Evolutionary conservation across 495 filamentous ascomycete genomes (phyloP).

Genomic region (Aspergillus nidulans): DNA sequence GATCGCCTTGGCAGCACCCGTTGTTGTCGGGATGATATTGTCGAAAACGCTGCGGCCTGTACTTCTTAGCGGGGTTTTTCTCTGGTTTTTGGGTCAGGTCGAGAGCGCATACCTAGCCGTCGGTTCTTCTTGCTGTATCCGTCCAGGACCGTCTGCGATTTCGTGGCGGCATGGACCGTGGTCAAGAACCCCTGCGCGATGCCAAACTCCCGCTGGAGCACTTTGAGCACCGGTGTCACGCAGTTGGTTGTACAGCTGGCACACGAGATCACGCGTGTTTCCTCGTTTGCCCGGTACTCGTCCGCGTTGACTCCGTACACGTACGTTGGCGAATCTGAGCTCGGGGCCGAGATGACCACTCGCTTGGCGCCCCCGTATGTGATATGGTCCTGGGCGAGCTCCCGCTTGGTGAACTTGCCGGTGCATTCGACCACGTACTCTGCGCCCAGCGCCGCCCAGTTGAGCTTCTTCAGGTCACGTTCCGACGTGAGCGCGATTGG

Average conservation of each 20-base stretch:
- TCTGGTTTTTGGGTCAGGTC: too few species aligned
- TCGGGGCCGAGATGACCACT: constrained; percentile 33
- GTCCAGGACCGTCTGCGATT: constrained; percentile 35
- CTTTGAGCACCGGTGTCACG: constrained; percentile 32
- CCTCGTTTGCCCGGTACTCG: constrained; percentile 21
- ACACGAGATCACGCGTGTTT: constrained; percentile 27
- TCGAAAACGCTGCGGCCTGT: constrained; percentile 31
- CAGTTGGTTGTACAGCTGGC: constrained; percentile 38
- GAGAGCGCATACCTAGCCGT: constrained; percentile 22
- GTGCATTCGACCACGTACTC: constrained; percentile 37
- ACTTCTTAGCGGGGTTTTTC: not conserved
- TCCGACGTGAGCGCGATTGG: constrained; percentile 32
- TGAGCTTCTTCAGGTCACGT: constrained; percentile 30
- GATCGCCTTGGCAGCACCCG: constrained; percentile 33
- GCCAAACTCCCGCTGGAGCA: constrained; percentile 28
- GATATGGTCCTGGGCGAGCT: constrained; percentile 28
- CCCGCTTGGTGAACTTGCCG: constrained; percentile 34
- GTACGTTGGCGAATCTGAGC: constrained; percentile 32
- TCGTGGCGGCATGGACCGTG: constrained; percentile 32
- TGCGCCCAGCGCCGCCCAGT: constrained; percentile 27
- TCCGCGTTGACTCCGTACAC: constrained; percentile 35
- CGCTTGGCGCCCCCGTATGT: constrained; percentile 31
- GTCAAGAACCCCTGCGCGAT: constrained; percentile 31
- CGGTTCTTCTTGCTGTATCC: constrained; percentile 38
- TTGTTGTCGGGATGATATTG: constrained; percentile 35